Percentiles rank a stretch among this genome's conserved stretches.
Evolutionary conservation across 176 grass and related monocot species (phyloP).

Genomic region (Hyparrhenia diplandra): DNA sequence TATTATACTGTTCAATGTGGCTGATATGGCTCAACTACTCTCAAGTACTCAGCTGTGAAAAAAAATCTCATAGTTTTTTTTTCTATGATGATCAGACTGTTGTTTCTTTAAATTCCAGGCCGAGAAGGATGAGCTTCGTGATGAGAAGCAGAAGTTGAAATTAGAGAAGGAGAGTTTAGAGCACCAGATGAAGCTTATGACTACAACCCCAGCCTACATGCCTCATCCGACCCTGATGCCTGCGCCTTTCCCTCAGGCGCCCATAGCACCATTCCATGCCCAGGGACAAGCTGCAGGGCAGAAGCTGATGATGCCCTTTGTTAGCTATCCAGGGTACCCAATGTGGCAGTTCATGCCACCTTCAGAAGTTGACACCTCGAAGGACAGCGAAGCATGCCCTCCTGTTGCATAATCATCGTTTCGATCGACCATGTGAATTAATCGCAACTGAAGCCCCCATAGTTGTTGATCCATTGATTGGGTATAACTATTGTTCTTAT

Average conservation of each 20-base stretch:
- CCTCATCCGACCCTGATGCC: conserved; percentile 54
- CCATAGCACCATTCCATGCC: conserved; percentile 44
- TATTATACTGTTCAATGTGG: not conserved
- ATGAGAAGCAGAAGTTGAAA: conserved; percentile 74
- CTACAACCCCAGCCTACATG: conserved; percentile 44
- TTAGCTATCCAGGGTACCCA: conserved; percentile 55
- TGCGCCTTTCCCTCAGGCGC: conserved; percentile 42
- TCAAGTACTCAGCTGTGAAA: not conserved
- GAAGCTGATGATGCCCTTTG: conserved; percentile 69
- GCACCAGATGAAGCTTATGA: conserved; percentile 65
- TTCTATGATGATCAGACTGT: not conserved
- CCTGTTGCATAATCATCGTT: conserved; percentile 49
- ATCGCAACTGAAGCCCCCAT: not conserved
- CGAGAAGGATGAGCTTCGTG: conserved; percentile 77
- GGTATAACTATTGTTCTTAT: no score
- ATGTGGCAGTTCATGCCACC: conserved; percentile 87
- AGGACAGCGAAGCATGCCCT: conserved; percentile 56
- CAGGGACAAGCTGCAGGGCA: conserved; percentile 42
- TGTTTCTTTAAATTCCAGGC: conserved; percentile 32
- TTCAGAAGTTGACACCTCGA: conserved; percentile 62
- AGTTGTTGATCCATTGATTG: no score
- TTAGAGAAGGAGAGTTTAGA: conserved; percentile 61
- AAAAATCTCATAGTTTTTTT: not conserved
- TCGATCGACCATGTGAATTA: not conserved
- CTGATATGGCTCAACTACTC: not conserved